Conservation (phyloP, 106 monocot species). For the Vanilla planifolia region DNA sequence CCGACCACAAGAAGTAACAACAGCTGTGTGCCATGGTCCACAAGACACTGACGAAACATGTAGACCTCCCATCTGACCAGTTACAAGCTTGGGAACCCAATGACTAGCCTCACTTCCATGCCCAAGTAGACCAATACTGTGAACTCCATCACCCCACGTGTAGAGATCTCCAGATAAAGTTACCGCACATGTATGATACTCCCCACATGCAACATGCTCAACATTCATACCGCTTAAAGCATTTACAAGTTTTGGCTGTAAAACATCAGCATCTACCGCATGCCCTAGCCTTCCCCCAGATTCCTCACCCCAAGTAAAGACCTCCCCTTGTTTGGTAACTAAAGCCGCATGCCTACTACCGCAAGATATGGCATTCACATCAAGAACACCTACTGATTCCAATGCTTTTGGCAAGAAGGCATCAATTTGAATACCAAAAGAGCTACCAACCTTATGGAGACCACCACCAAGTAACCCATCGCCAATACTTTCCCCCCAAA, state of each 20-base stretch:
- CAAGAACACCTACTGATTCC: slow-evolving; percentile 43
- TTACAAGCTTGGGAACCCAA: slow-evolving; percentile 50
- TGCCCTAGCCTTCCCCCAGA: slow-evolving; percentile 61
- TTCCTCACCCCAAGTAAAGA: slow-evolving; percentile 80
- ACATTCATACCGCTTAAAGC: slow-evolving; percentile 29
- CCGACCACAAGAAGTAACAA: slow-evolving; percentile 38
- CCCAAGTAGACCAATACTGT: slow-evolving; percentile 41
- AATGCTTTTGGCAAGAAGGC: slow-evolving; percentile 44
- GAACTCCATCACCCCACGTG: slow-evolving; percentile 60
- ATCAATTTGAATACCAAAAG: slow-evolving; percentile 15
- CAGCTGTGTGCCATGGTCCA: slow-evolving; percentile 49
- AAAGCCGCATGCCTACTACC: slow-evolving; percentile 49
- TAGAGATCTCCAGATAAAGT: slow-evolving; percentile 71
- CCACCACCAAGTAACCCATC: slow-evolving; percentile 40
- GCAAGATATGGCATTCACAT: slow-evolving; percentile 52
- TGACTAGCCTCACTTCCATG: slow-evolving; percentile 46
- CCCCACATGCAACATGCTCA: slow-evolving; percentile 55
- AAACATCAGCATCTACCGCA: slow-evolving; percentile 44
- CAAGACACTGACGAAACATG: slow-evolving; percentile 46
- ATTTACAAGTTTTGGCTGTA: slow-evolving; percentile 50
- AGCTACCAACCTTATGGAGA: slow-evolving; percentile 23
- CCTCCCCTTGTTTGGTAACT: slow-evolving; percentile 64
- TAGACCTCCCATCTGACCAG: slow-evolving; percentile 39
- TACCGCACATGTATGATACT: slow-evolving; percentile 66
- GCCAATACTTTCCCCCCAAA: slow-evolving; percentile 46